These are phyloP conservation scores for Boletus sensibilis DNA, from an alignment of 768 basidiomycete genomes.

Conservation along the genomic window DNA sequence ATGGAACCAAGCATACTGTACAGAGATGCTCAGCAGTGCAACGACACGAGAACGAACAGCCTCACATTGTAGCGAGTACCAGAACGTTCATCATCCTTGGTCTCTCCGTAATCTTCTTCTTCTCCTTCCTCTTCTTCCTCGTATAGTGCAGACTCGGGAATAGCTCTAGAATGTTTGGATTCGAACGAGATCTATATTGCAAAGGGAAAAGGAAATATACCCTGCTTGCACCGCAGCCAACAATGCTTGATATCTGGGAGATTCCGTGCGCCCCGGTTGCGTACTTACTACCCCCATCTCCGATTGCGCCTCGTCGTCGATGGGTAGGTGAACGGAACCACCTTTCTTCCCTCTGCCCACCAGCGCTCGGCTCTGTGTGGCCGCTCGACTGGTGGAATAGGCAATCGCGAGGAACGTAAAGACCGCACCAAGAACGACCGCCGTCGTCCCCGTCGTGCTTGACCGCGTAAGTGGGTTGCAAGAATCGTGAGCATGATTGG, in stretches of 20 bases:
- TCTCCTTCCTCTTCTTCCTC: constrained; percentile 81
- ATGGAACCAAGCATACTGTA: constrained; percentile 97
- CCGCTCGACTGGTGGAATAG: constrained; percentile 94
- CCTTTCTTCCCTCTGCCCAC: constrained; percentile 69
- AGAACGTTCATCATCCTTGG: constrained; percentile 87
- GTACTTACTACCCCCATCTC: constrained; percentile 76
- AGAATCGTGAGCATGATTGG: constrained; percentile 79
- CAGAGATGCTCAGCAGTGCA: background rate
- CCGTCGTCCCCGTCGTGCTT: constrained; percentile 74
- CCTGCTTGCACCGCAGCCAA: constrained; percentile 96
- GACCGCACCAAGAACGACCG: constrained; percentile 84
- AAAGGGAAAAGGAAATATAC: constrained; percentile 40
- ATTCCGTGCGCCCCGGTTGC: constrained; percentile 81
- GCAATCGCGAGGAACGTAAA: constrained; percentile 99
- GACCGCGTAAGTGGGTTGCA: constrained; percentile 88
- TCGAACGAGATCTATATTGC: background rate
- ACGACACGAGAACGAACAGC: constrained; percentile 1
- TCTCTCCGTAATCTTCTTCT: constrained; percentile 70
- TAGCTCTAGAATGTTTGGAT: constrained; percentile 51
- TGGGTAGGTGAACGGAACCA: constrained; percentile 61
- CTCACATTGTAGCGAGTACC: constrained; percentile 93
- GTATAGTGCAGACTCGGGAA: constrained; percentile 87
- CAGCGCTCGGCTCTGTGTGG: constrained; percentile 90
- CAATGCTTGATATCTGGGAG: constrained; percentile 90
- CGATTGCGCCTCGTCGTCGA: constrained; percentile 55